Percentiles rank a stretch among this genome's conserved stretches.
Evolutionary conservation across 768 basidiomycete genomes (phyloP).

Genomic region (Mycena epipterygia): DNA sequence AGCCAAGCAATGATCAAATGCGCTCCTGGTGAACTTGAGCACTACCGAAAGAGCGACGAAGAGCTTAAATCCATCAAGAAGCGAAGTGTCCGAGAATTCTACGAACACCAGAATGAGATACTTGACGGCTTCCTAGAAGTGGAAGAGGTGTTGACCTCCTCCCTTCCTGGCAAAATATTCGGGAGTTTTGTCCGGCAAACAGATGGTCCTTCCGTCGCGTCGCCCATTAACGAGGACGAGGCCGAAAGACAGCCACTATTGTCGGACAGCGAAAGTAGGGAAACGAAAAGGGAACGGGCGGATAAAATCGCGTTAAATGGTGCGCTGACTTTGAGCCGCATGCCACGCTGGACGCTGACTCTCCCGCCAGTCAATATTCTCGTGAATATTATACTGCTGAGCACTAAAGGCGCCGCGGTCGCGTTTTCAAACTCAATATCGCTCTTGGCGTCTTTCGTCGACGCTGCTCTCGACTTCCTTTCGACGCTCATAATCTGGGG

Average conservation of each 20-base stretch:
- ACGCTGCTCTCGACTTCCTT: conserved; percentile 36
- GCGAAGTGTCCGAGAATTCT: conserved; percentile 26
- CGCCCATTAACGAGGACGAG: conserved; percentile 18
- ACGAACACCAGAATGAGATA: conserved; percentile 33
- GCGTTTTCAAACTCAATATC: conserved; percentile 34
- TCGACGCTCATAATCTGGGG: conserved; percentile 37
- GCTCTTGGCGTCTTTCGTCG: conserved; percentile 37
- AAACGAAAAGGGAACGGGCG: conserved; percentile 28
- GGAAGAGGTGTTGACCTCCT: conserved; percentile 30
- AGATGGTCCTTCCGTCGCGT: conserved; percentile 13
- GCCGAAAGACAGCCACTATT: conserved; percentile 34
- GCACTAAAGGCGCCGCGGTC: conserved; percentile 31
- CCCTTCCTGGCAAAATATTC: conserved; percentile 25
- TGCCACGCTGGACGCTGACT: neutral
- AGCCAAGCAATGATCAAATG: conserved; percentile 33
- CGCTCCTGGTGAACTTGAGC: conserved; percentile 23
- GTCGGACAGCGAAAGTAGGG: conserved; percentile 17
- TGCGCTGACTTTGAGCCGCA: neutral
- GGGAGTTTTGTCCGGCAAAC: conserved; percentile 21
- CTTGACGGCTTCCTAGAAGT: conserved; percentile 34
- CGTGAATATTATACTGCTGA: conserved; percentile 33
- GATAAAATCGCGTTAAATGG: conserved; percentile 37
- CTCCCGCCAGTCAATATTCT: conserved; percentile 30
- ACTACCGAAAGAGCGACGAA: conserved; percentile 30
- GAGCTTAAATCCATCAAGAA: conserved; percentile 31